Base-by-base conservation (phyloP, 441 rosid species). In the Adansonia rubrostipa region DNA sequence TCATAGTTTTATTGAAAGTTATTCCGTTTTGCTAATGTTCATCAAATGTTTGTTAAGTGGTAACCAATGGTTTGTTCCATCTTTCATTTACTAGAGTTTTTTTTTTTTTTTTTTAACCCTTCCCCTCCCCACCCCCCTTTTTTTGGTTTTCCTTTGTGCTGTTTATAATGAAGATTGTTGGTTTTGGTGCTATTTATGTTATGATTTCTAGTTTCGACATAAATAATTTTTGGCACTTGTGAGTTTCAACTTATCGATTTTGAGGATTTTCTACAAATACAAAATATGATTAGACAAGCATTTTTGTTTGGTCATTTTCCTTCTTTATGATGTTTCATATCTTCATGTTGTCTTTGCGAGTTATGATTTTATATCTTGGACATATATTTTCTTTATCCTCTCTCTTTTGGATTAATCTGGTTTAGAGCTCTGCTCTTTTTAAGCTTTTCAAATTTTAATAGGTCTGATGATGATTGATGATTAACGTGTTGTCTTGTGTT, bases 381-480 rank as follows among this genome's bases (percentile, higher is more conserved):
- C 42, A 61, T 10, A 10, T 24, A 3, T 36, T 40, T 15, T 36
- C 11, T 36, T 36, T 36, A 10, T 51, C 8, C 69, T 13, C n/a
- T 74, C 56, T 14, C 20, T 74, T 74, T 58, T 19, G 77, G 60
- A 70, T 70, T 50, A 22, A 70, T 70, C 57, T 58, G n/a, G 77
- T 60, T 60, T 74, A 60, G 54, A 58, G 69, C 20, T 74, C 15
- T 33, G 20, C 19, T 17, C 62, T 70, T 22, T 74, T 14, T 9
- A 24, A 48, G 44, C 8, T 62, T 62, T 75, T 44, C 77, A 3
- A 45, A 19, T 62, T 42, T 44, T 56, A 6, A 42, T 58, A 56
- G 53, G 66, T 36, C 9, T 47, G 73, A 22, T 47, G 73, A 20
- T 69, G 71, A 22, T 47, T 68, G 73, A 20, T 69, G 71, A 22